Evolutionary conservation across 805 yeast genomes (phyloP), one percentile per base, ranked within the genome.

Genomic region (Kodamaea jinghongensis): DNA sequence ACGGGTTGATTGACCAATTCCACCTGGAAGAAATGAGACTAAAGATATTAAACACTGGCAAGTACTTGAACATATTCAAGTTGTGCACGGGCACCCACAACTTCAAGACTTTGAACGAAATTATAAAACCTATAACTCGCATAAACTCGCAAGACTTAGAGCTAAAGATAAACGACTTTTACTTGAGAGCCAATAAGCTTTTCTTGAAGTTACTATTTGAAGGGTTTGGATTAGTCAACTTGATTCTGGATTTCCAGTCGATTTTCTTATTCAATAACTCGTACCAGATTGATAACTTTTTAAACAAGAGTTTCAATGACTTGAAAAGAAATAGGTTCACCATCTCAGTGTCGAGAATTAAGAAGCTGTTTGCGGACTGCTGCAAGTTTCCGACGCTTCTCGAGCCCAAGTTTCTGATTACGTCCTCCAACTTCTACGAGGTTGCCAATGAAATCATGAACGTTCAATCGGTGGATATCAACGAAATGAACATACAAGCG

Each of bases 21-120:
- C 61, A 68, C 5, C 61, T 69, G 28, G 67, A 65, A 17, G 75
- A 70, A 2, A 55, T 80, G 5, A 84, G 84, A 48, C 71, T 73
- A 35, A 83, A 83, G 58, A 72, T 91, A 0, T 64, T 91, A 16
- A 67, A 80, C 36, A 86, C 96, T 0, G 99, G 99, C 1, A 90
- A 88, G 60, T 82, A 82, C 50, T 64, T 89, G 41, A 86, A 87
- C 51, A 81, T 91, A 2, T 69, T 85, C 31, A 73, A 78, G 40
- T 79, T 73, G 41, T 80, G 86, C 51, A 59, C 64, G 8, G 83
- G 82, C 0, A 62, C 76, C 3, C 64, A 67, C n/a, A 55, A 60
- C 37, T 55, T 66, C 23, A 55, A 55, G 4, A 41, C 34, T 15
- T 50, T 64, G 14, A 50, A 58, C 14, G 69, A 63, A 33, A 27